Evolutionary conservation across 2,329 filamentous ascomycete species (phyloP), one percentile per base, ranked within the genome.

Genomic region (Xylaria sp.): DNA sequence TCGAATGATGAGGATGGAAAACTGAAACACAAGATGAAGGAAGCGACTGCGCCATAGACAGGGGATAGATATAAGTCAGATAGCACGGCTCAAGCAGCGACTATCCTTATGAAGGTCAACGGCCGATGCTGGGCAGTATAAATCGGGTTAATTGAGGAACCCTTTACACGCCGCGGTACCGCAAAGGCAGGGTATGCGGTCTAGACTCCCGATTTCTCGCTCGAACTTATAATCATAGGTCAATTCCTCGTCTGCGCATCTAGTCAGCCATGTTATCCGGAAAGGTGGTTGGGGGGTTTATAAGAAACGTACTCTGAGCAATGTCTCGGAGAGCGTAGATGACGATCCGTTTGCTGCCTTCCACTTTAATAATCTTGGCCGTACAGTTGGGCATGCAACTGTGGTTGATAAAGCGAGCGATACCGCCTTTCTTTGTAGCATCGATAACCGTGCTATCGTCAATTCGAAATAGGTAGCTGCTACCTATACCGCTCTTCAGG

Each of bases 141-240:
- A 48, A 73, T 89, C 25, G 48, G 54, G 72, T 89, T 87, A 99
- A 83, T 99, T 99, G 82, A 99, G 93, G 85, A 98, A 99, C 72
- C 96, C 96, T 86, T 99, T 99, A 86, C 96, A 99, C 57, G 94
- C 94, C 37, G 94, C 90, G 52, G 95, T 98, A 69, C 96, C 96
- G 81, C 96, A 99, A 60, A 99, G 90, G 85, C 96, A 99, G 60
- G 96, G 96, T 76, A 99, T 98, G 73, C 96, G 93, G 81, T 99
- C 96, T 72, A 94, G 89, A 75, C 94, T 97, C 77, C 94, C 94
- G 78, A 97, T 93, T 82, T 99, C 96, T 76, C 96, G 92, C 84
- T 99, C 96, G 81, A 99, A 99, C 82, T 99, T 99, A 88, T 99
- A 99, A 85, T 99, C 96, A 84, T 99, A 99, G 1, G 96, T 99